A percentile compares a stretch with the other conserved stretches of the same genome.
Evolutionary conservation across 768 basidiomycete genomes (phyloP).

Genomic region (Trametes villosa): DNA sequence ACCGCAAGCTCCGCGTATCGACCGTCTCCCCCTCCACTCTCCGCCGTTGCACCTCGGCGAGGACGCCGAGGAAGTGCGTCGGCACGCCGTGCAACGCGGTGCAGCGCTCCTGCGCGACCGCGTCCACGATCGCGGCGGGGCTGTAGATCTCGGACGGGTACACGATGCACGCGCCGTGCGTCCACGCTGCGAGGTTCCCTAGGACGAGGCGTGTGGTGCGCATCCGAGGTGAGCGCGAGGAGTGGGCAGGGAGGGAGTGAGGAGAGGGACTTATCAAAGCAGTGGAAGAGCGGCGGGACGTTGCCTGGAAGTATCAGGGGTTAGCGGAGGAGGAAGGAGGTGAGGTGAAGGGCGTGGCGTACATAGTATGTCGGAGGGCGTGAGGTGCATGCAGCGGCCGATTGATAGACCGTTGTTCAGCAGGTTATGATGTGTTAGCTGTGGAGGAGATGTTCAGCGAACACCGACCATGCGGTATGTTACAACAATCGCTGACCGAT

Average conservation of each 20-base stretch:
- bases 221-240: not conserved
- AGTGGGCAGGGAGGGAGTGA: not conserved
- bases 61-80: conserved; percentile 80
- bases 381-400: conserved; percentile 71
- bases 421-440: conserved; percentile 81
- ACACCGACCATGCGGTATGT: not conserved
- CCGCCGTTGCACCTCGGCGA: conserved; percentile 66
- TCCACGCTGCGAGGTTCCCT: conserved; percentile 81
- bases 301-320: conserved; percentile 56
- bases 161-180: conserved; percentile 72
- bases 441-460: not conserved
- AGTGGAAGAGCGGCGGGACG: conserved; percentile 84
- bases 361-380: conserved; percentile 72
- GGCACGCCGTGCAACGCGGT: conserved; percentile 86
- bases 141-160: conserved; percentile 73
- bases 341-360: conserved; percentile 26
- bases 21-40: conserved; percentile 47
- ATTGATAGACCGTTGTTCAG: conserved; percentile 78
- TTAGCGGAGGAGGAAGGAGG: conserved; percentile 4
- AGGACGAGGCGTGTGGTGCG: conserved; percentile 66
- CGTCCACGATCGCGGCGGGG: conserved; percentile 68
- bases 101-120: conserved; percentile 68
- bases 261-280: conserved; percentile 73
- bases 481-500: conserved; percentile 52
- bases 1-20: conserved; percentile 63